Evolutionary conservation across 1,139 yeast species (phyloP).

Genomic region (Suhomyces yuchorum): DNA sequence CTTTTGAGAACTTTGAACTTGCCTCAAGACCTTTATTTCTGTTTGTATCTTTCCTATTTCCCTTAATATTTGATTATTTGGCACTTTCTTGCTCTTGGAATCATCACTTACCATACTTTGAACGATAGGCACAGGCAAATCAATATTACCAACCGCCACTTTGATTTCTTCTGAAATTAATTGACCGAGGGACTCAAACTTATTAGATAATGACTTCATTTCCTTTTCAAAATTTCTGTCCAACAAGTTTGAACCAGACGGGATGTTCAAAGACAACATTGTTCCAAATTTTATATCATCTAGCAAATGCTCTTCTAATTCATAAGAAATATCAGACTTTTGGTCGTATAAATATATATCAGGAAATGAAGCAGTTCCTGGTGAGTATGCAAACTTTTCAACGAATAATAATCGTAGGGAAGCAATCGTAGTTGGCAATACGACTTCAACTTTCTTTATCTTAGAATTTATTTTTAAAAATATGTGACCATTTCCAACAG

Average conservation of each 20-base stretch:
- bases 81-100: background rate
- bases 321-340: slow-evolving; percentile 63
- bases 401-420: slow-evolving; percentile 74
- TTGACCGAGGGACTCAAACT: slow-evolving; percentile 32
- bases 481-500: slow-evolving; percentile 22
- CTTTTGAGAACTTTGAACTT: slow-evolving; percentile 53
- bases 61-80: background rate
- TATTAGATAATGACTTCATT: slow-evolving; percentile 33
- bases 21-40: slow-evolving; percentile 67
- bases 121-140: slow-evolving; percentile 20
- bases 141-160: slow-evolving; percentile 27
- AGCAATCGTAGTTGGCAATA: slow-evolving; percentile 59
- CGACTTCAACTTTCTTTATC: slow-evolving; percentile 61
- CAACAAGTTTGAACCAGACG: slow-evolving; percentile 22
- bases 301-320: slow-evolving; percentile 70
- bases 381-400: slow-evolving; percentile 84
- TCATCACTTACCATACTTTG: slow-evolving; percentile 7
- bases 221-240: slow-evolving; percentile 29
- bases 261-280: slow-evolving; percentile 56
- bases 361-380: slow-evolving; percentile 72
- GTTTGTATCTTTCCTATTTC: slow-evolving; percentile 46
- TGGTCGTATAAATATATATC: slow-evolving; percentile 77
- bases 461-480: slow-evolving; percentile 60
- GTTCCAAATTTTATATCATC: slow-evolving; percentile 63
- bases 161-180: slow-evolving; percentile 27